Base-by-base conservation (phyloP, 2,329 filamentous ascomycete genomes). In the Nannizziopsis arthrosporioides region DNA sequence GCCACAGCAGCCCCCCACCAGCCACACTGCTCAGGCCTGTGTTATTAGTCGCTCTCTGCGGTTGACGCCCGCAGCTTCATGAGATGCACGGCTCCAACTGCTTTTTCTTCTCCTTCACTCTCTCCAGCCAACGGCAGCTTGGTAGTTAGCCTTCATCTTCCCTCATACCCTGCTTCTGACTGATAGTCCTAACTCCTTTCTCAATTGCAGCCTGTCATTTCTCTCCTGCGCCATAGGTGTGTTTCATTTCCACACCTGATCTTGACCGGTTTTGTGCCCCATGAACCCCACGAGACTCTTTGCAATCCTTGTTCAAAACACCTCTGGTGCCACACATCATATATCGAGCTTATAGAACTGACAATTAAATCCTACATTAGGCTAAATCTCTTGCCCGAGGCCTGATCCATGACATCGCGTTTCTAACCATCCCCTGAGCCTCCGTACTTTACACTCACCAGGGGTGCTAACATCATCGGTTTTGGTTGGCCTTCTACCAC, bases 241-340 rank as follows among this genome's bases (percentile, higher is more conserved):
- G 44, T 44, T 22, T 44, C 45, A n/a, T 27, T 36, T 22, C 27
- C 22, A 32, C 37, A 12, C 39, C 14, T 39, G 40, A 6, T 18
- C 39, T 32, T 43, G 46, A 32, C 46, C 40, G 18, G 47, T 44
- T 44, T 49, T 30, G 35, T 49, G 47, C 27, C 46, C 22, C 41
- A 30, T 17, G 27, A 41, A 39, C 47, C 47, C 47, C 47, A 49
- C 47, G 47, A 49, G 47, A 49, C 47, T 31, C 42, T 41, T 38
- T 43, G 40, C 34, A 38, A 49, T 43, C 47, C 47, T 49, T 41
- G 47, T 49, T 36, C 37, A 44, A 40, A 40, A 44, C 34, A 17
- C 22, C 22, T 36, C 30, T 30, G 36, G 41, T 49, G 42, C 42
- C 35, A 41, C 42, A 31, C 34, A n/a, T 45, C n/a, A 39, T 15